Evolutionary conservation across 2,329 filamentous ascomycete species (phyloP), one percentile per base, ranked within the genome.

Genomic region (Aspergillus ibericus): DNA sequence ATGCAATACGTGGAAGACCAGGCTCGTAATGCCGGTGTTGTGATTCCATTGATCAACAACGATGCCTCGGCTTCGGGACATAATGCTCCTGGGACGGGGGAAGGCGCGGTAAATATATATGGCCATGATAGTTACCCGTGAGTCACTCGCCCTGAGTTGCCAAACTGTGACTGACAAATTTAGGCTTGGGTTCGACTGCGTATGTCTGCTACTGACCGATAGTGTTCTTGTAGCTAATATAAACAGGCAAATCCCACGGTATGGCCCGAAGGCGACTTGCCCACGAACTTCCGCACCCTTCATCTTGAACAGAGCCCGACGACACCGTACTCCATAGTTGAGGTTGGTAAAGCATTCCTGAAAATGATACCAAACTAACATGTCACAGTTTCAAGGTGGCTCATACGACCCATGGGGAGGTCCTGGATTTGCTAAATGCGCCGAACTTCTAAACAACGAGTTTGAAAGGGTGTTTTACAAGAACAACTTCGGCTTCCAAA

Each of bases 401-500:
- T 80, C 86, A 0, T 92, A 88, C 60, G 89, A 92, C 68, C 85
- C 87, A 0, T 93, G 89, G 84, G 91, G 89, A 50, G 90, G 89
- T 15, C 76, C 80, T 13, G 88, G 89, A 0, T 90, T 90, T 51
- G 85, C 84, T 2, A 78, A 86, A 57, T 95, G 91, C 66, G 78
- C 83, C 4, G 76, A 79, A 2, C 79, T 93, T 3, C 77, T 90
- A 4, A 89, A 89, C 61, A 79, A 87, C n/a, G 88, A 92, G 64
- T 92, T 91, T 61, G 85, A 89, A 60, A 80, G 90, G 15, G 87
- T 95, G 0, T 91, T 92, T 69, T 90, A 92, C 73, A 93, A 93
- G 80, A 91, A 92, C 64, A 81, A 86, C 53, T 84, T 87, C 53
- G 85, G 85, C 36, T 84, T 87, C 15, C 87, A 86, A 0, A 82